Evolutionary conservation across 257 asterid species (phyloP), one percentile per base, ranked within the genome.

Genomic region (Gentiana macrophylla): DNA sequence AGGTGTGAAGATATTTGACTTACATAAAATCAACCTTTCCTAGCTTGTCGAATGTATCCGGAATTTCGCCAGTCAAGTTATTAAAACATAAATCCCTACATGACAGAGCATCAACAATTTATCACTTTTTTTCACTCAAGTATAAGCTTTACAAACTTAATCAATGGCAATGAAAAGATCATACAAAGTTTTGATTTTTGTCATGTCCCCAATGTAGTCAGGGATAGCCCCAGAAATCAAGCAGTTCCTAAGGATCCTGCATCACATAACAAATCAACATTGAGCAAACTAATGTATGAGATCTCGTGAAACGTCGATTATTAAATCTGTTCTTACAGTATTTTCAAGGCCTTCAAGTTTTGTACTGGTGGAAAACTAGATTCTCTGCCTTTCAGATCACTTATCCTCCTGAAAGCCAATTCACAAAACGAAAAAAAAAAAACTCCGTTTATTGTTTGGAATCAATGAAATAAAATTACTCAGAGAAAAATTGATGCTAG

Each of bases 71-170:
- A 49, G 73, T 72, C 78, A 90, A 73, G 61, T 80, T 73, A 62
- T 90, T 90, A 68, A 79, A 90, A 78, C 94, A 80, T 53, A 90
- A 84, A 75, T 86, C 98, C 78, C 98, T 89, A 56, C 64, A 78
- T 53, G 56, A 57, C 58, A 66, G 63, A 56, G 43, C 9, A 45
- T 46, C 11, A 8, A 9, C 12, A 12, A 50, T 50, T 62, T 7
- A 46, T 41, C 37, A 38, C 32, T 49, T 61, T 32, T 57, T 53
- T 37, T 41, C 32, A 5, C 35, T 13, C 6, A 55, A 37, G 12
- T 4, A 24, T 10, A 9, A 24, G 12, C 24, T 24, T 24, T 24
- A 24, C 24, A 24, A 24, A 24, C 24, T 1, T 10, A 32, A n/a
- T 5, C 32, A 8, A 6, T 13, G 32, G 10, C 34, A 37, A 9